A percentile compares a stretch with the other conserved stretches of the same genome.
These are phyloP conservation scores for Ceraceosorus guamensis DNA, from an alignment of 1,284 basidiomycete species.

Conservation along the genomic window DNA sequence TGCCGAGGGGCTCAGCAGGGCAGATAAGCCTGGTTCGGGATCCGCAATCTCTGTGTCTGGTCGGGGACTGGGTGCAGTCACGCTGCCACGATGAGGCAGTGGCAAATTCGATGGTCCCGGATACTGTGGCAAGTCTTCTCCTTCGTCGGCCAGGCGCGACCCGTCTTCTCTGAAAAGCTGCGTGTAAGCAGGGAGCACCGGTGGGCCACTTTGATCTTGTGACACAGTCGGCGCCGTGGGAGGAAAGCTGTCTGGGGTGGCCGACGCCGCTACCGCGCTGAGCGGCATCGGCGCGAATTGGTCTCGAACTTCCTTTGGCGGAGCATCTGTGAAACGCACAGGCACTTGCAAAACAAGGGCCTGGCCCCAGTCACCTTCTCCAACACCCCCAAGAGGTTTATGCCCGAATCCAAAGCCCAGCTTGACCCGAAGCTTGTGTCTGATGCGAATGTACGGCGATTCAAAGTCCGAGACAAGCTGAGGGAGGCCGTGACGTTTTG, in stretches of 20 bases:
- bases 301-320: conserved; percentile 41
- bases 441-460: conserved; percentile 39
- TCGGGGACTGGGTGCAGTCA: conserved; percentile 8
- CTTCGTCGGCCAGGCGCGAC: conserved; percentile 43
- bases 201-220: conserved; percentile 6
- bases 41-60: too few species aligned
- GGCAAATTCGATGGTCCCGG: conserved; percentile 17
- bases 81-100: background rate
- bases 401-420: conserved; percentile 39
- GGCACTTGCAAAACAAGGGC: conserved; percentile 46
- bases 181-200: conserved; percentile 43
- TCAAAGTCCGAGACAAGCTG: conserved; percentile 46
- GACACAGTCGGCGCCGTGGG: conserved; percentile 1
- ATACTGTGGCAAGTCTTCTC: conserved; percentile 44
- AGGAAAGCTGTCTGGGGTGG: too few species aligned
- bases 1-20: background rate
- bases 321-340: conserved; percentile 45
- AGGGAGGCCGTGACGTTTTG: conserved; percentile 20
- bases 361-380: conserved; percentile 29
- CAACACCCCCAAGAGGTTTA: conserved; percentile 21
- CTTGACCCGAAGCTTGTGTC: conserved; percentile 48
- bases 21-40: background rate
- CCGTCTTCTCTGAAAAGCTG: conserved; percentile 48
- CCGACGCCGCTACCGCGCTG: background rate
- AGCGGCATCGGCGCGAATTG: conserved; percentile 32